A percentile compares a stretch with the other conserved stretches of the same genome.
Evolutionary conservation across 2,329 filamentous ascomycete genomes (phyloP).

Genomic region (Stachybotrys chartarum): DNA sequence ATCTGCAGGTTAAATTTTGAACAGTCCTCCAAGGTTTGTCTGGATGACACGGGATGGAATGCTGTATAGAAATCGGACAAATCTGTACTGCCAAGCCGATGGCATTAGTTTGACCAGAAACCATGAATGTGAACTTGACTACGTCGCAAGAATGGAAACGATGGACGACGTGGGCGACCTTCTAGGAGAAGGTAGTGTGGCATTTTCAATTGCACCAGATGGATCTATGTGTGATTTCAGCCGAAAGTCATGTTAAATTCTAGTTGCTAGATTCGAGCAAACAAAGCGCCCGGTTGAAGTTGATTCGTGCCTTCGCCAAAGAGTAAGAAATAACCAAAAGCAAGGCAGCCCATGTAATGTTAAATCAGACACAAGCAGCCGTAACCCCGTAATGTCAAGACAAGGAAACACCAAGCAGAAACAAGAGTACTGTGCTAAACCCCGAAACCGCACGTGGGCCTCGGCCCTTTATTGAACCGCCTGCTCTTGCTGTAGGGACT

Average conservation of each 20-base stretch:
- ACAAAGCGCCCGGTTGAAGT: neutral
- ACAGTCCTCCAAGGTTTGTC: too few species aligned
- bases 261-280: neutral
- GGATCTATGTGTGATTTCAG: too few species aligned
- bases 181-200: too few species aligned
- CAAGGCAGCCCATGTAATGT: neutral
- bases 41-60: too few species aligned
- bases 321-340: neutral
- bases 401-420: neutral
- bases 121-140: too few species aligned
- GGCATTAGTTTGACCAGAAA: too few species aligned
- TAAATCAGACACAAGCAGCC: neutral
- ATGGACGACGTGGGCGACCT: too few species aligned
- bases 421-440: neutral
- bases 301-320: neutral
- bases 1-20: neutral
- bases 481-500: neutral
- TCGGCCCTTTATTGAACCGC: too few species aligned
- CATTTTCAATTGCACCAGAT: too few species aligned
- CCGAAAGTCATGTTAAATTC: neutral
- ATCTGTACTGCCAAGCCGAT: too few species aligned
- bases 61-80: too few species aligned
- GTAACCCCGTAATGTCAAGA: neutral
- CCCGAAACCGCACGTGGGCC: neutral
- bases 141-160: too few species aligned